Base-by-base conservation (phyloP, 805 yeast genomes). In the Kluyveromyces lactis region DNA sequence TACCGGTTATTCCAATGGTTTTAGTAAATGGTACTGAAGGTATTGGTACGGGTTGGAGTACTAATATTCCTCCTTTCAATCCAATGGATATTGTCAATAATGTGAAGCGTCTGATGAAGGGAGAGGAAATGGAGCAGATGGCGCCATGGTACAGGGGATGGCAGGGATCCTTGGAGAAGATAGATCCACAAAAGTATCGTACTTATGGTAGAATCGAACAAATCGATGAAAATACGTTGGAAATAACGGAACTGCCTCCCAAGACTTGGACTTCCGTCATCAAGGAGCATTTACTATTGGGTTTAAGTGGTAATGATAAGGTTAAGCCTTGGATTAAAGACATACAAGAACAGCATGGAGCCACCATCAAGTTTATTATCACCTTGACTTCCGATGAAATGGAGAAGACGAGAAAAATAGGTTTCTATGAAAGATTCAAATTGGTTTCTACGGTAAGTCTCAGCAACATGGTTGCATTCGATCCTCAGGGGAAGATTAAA, bases 41-140 rank as follows among this genome's bases (percentile, higher is more conserved):
- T 67, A 92, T 92, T 60, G 98, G 98, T 46, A 89, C 98, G 34
- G 98, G 98, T 49, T 92, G 97, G 97, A 85, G 95, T 48, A 87
- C 97, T 1, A 78, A 76, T 45, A 81, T 92, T 46, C 98, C 98
- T 1, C 78, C 85, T 30, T 90, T 75, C 64, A 87, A 92, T 57
- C 98, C 98, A 0, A 52, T 60, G 11, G 97, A 90, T 55, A 68
- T 92, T 44, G 86, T 86, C 18, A 66, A 62, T 2, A 92, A 92
- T 51, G 66, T 92, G 24, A 75, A 77, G 43, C 75, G 74, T 30
- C 56, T 92, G 51, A 79, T 92, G 86, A 67, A 70, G 15, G 83
- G 77, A 8, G 81, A 86, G 52, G 83, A 77, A 26, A 56, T 77
- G 63, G 71, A 66, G 21, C 84, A 81, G 28, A 77, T 92, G 86